These are phyloP conservation scores for Termitomyces heimii DNA, from an alignment of 768 basidiomycete genomes.

Conservation along the genomic window DNA sequence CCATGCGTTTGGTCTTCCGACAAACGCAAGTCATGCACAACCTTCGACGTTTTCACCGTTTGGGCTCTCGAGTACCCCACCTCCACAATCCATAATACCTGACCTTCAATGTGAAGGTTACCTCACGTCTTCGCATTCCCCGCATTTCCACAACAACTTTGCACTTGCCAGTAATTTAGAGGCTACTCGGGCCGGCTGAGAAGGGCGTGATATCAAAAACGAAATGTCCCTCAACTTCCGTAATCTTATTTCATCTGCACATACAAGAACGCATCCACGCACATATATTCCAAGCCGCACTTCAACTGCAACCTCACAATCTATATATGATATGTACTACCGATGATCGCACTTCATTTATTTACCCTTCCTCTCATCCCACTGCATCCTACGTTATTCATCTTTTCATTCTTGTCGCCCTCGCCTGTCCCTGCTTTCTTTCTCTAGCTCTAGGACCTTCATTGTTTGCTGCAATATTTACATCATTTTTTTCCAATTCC, in stretches of 20 bases:
- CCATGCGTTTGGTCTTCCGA: constrained; percentile 21
- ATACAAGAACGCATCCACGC: constrained; percentile 19
- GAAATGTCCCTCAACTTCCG: constrained; percentile 17
- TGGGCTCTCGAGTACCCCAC: constrained; percentile 23
- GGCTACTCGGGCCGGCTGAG: constrained; percentile 39
- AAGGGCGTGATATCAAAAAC: constrained; percentile 15
- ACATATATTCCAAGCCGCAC: constrained; percentile 20
- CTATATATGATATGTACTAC: constrained; percentile 25
- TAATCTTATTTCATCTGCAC: constrained; percentile 19
- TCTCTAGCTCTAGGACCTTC: constrained; percentile 17
- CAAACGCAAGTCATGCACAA: constrained; percentile 15
- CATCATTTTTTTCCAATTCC: constrained; percentile 10
- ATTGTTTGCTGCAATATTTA: constrained; percentile 21
- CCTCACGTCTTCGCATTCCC: constrained; percentile 24
- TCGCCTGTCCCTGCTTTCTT: constrained; percentile 11
- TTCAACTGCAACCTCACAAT: constrained; percentile 17
- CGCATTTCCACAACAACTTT: constrained; percentile 28
- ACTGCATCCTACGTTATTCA: constrained; percentile 20
- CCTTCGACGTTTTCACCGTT: constrained; percentile 31
- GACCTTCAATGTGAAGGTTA: constrained; percentile 28
- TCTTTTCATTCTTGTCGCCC: constrained; percentile 16
- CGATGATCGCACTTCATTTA: constrained; percentile 15
- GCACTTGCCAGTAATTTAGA: constrained; percentile 36
- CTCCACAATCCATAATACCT: constrained; percentile 30
- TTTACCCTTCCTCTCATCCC: constrained; percentile 14